Base-by-base conservation (phyloP, 1,139 yeast genomes). In the Tardiomyces digboiensis region DNA sequence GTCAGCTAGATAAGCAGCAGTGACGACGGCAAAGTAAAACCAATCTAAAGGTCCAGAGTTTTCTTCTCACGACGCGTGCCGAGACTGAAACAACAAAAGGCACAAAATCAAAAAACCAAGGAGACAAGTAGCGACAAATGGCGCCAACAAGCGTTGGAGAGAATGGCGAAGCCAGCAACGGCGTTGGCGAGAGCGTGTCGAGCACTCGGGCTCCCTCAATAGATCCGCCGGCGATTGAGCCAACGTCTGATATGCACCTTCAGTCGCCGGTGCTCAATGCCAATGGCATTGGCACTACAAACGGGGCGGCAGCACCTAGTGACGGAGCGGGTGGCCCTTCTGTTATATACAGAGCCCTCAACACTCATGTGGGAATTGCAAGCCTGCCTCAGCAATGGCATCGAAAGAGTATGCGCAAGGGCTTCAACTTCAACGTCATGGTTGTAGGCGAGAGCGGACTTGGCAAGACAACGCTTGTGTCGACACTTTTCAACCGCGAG, bases 301-400 rank as follows among this genome's bases (percentile, higher is more conserved):
- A 29, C 7, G 29, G 21, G 7, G 40, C 21, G n/a, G 14, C n/a
- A 13, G 38, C 10, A 8, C 20, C 16, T 10, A 33, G 33, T 20
- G 36, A 23, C 36, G 29, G 39, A 21, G 38, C 39, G 19, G 20
- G 39, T 21, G 51, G 46, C 41, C 55, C 57, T n/a, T 38, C 71
- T 59, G 72, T 87, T 49, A 78, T 87, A 57, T 82, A 83, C 57
- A 81, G 94, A 55, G 86, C 86, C 60, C 77, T 89, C 56, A 84
- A 81, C 54, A 94, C 95, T 6, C 89, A 83, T 63, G 98, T 93
- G 48, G 99, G 99, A 3, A 91, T 93, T 67, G 96, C 97, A 55
- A 93, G 89, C 67, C 75, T 93, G 59, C 99, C 99, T 48, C 91
- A 89, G 64, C 99, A 93, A 71, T 91, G 97, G 97, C 97, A 91